Evolutionary conservation across 352 stramenopile species (phyloP), one percentile per base, ranked within the genome.

Genomic region (Aphanomyces euteiches): DNA sequence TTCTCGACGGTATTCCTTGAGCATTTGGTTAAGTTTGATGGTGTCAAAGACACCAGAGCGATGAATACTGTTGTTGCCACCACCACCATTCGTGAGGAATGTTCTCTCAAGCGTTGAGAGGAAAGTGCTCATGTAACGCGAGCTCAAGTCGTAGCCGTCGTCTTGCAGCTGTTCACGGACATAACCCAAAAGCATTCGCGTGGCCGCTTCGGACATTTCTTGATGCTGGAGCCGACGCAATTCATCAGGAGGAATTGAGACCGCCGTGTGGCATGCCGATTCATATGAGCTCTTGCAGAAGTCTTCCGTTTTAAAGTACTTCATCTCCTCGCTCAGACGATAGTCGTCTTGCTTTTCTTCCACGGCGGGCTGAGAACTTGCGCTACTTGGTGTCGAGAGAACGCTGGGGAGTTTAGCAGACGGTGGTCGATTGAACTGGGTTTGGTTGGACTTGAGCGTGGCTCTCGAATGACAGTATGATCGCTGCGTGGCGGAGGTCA

Each of bases 101-200:
- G 50, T 56, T 7, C 54, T 37, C 54, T 54, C 53, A 21, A 70
- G 28, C 19, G 64, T 70, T 8, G 45, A 61, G 3, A 70, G 38
- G 21, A 70, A 70, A 3, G 64, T 70, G 54, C 64, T 70, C 64
- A 70, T 70, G 7, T 70, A 21, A 6, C 64, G 64, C 39, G 64
- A 70, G n/a, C 64, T 70, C 13, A 70, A 43, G 54, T 70, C 64
- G 19, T 63, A 70, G 6, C 64, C 64, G 4, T 70, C 64, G 48
- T 21, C 64, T 40, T 61, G 53, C 8, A 70, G 64, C 54, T 70
- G 64, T n/a, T 70, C 64, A 15, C 64, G 64, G 13, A 70, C 64
- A 39, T 70, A 61, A 28, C 64, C 64, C 7, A 70, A 50, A 28
- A 70, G n/a, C 39, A 70, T 47, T 19, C 61, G 53, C 39, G 64